Base-by-base conservation (phyloP, 306 rosid species). In the Betula pendula region DNA sequence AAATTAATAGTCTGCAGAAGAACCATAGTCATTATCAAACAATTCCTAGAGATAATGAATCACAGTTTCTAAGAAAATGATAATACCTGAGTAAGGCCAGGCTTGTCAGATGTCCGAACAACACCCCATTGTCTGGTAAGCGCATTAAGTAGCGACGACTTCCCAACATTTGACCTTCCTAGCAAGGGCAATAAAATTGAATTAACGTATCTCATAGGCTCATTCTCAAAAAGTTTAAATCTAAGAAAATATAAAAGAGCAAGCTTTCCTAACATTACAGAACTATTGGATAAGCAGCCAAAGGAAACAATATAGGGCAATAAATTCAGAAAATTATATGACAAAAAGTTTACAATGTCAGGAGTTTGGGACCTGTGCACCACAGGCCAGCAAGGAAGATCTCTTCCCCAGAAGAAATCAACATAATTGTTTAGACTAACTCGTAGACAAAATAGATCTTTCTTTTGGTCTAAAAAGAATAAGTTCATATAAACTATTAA, bases 131-230 rank as follows among this genome's bases (percentile, higher is more conserved):
- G 97, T 84, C 99, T 83, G 67, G 97, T 92, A 74, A 95, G 96
- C 55, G 98, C 88, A 78, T 92, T 92, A 50, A 95, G 97, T 66
- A 95, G 92, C 15, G 99, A 92, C 10, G 99, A 95, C 84, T 95
- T 95, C 70, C 99, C 99, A 0, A 95, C 99, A 75, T 95, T 95
- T 65, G 99, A 95, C 85, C 93, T 95, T 81, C 98, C 98, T 95
- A 82, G 62, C 65, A 76, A 71, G 67, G 82, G 75, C 77, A 79
- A 81, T 50, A 44, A 55, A 71, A 74, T 72, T 16, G 44, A 65
- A 71, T 63, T 42, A 56, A 69, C 3, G 53, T 51, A 48, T 62
- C 53, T 53, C 59, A 52, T 71, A 48, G 24, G 71, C 75, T 68
- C 52, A 74, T 75, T 65, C 82, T 72, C 77, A 40, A 50, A 72